Conservation (phyloP, 2,329 filamentous ascomycete genomes). For the Curvularia lunata region DNA sequence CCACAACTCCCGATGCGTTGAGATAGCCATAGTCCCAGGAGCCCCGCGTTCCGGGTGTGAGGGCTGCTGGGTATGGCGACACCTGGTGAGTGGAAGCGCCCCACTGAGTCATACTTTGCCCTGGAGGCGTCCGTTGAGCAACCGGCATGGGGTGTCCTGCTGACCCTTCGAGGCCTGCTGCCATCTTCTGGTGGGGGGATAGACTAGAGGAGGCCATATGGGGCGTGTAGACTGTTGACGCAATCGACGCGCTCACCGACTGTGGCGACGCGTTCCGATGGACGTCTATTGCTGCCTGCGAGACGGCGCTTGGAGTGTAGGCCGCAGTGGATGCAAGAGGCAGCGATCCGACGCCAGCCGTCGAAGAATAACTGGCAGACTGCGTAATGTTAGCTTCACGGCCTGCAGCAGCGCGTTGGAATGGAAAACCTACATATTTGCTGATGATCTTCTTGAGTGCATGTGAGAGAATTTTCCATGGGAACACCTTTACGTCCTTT, state of each 20-base stretch:
- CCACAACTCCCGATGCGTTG: conserved; percentile 33
- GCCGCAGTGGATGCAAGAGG: conserved; percentile 44
- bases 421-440: conserved; percentile 75
- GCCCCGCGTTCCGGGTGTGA: conserved; percentile 39
- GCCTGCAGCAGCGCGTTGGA: conserved; percentile 21
- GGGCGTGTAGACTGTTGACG: conserved; percentile 53
- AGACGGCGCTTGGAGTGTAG: conserved; percentile 51
- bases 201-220: conserved; percentile 53
- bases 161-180: conserved; percentile 50
- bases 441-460: conserved; percentile 98
- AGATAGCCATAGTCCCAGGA: conserved; percentile 50
- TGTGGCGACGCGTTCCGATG: conserved; percentile 57
- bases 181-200: conserved; percentile 53
- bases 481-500: conserved; percentile 98
- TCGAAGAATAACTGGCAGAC: conserved; percentile 74
- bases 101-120: conserved; percentile 48
- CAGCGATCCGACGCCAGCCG: conserved; percentile 58
- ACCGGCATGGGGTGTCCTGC: conserved; percentile 44
- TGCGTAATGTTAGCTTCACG: conserved; percentile 51
- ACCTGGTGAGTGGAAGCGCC: conserved; percentile 38
- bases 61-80: conserved; percentile 42
- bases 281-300: conserved; percentile 57
- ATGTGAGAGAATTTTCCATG: conserved; percentile 86
- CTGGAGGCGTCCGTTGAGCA: conserved; percentile 42
- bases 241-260: conserved; percentile 54